Base-by-base conservation (phyloP, 179 eudicot species). In the Corrigiola litoralis region DNA sequence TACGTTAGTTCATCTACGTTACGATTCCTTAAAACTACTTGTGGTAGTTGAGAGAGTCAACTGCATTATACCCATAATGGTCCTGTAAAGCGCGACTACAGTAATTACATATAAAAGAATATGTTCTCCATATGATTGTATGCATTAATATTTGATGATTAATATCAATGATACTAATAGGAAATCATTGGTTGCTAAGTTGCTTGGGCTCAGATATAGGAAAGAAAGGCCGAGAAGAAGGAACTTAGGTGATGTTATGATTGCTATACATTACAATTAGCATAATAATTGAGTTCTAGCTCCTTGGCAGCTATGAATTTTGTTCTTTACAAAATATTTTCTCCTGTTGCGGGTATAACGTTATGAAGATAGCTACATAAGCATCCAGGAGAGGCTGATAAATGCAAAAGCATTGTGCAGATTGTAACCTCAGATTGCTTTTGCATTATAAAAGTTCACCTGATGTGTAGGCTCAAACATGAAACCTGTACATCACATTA, bases 101-200 rank as follows among this genome's bases (percentile, higher is more conserved):
- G 29, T 55, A 3, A 55, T n/a, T 25, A 40, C 40, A 54, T 53
- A 14, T 28, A 29, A 3, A 52, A 28, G 36, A 52, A 14, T 52
- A 16, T 27, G 6, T 27, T 3, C 7, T 13, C 29, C 16, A 24
- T 49, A n/a, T n/a, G 29, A 21, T 52, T 29, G 57, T 52, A 4
- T 52, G 56, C 33, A 27, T 51, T 51, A 24, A n/a, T 25, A 51
- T 51, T n/a, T n/a, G n/a, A n/a, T n/a, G n/a, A n/a, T n/a, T n/a
- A n/a, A n/a, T n/a, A n/a, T n/a, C n/a, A n/a, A n/a, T n/a, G n/a
- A n/a, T n/a, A n/a, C n/a, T n/a, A n/a, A n/a, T n/a, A n/a, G n/a
- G n/a, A 58, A 58, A 38, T 58, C 31, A 58, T 58, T 58, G 63
- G 48, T 23, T 1, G 11, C 17, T 58, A 38, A 48, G 48, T 23